A percentile compares a stretch with the other conserved stretches of the same genome.
phyloP scores from a whole-genome alignment of 768 basidiomycete genomes.

The Melanogaster broomeanus region DNA sequence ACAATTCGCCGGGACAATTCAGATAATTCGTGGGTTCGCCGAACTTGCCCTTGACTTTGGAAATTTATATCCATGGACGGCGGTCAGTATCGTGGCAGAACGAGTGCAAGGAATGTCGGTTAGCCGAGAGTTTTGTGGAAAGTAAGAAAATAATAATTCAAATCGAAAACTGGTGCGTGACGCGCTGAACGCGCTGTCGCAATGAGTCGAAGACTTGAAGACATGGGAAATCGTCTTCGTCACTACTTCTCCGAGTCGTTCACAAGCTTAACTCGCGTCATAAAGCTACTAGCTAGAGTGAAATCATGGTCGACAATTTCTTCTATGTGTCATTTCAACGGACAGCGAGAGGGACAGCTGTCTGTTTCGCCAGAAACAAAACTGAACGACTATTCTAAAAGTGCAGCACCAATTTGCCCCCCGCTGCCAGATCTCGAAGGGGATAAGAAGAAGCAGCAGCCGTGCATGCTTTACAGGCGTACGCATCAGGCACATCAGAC shows the following conservation, averaged over 20 bases:
- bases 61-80: conserved; percentile 9
- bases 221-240: neutral
- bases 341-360: too few relatives aligned
- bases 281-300: too few relatives aligned
- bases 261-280: too few relatives aligned
- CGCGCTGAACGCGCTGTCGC: neutral
- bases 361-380: too few relatives aligned
- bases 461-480: neutral
- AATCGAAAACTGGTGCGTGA: conserved; percentile 22
- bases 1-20: conserved; percentile 4
- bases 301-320: too few relatives aligned
- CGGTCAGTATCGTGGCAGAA: conserved; percentile 23
- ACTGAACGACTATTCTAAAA: too few relatives aligned
- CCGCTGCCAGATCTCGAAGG: too few relatives aligned
- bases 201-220: neutral
- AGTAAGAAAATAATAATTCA: conserved; percentile 32
- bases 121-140: conserved; percentile 32
- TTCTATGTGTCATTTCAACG: too few relatives aligned
- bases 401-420: too few relatives aligned
- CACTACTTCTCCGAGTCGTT: neutral
- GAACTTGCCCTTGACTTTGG: conserved; percentile 1
- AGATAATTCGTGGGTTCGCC: neutral
- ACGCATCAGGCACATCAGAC: neutral
- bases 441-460: conserved; percentile 1
- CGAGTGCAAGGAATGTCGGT: conserved; percentile 28